These are phyloP conservation scores for Pleomassaria siparia DNA, from an alignment of 2,329 filamentous ascomycete genomes.

Conservation along the genomic window DNA sequence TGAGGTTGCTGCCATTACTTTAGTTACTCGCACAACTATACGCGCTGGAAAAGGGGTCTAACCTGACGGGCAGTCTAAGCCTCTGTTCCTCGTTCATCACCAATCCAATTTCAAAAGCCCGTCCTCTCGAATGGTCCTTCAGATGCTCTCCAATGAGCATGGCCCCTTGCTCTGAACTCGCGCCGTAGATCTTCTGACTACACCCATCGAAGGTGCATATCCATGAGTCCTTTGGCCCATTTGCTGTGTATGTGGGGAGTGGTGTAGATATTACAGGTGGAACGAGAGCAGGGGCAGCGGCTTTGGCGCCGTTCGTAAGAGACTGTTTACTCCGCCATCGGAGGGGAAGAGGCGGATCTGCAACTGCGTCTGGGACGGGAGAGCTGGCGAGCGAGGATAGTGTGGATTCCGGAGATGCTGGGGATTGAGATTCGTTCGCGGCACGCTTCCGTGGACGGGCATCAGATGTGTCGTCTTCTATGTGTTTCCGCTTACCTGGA, in stretches of 20 bases:
- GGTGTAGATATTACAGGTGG: constrained; percentile 33
- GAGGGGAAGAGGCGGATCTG: constrained; percentile 27
- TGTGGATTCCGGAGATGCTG: constrained; percentile 26
- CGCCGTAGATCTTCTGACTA: constrained; percentile 63
- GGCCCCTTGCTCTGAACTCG: constrained; percentile 58
- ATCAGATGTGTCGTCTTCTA: constrained; percentile 16
- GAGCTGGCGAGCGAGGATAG: constrained; percentile 6
- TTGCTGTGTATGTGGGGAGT: constrained; percentile 37
- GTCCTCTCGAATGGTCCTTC: constrained; percentile 60
- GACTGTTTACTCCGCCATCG: constrained; percentile 15
- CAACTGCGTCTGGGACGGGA: constrained; percentile 18
- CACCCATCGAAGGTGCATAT: constrained; percentile 66
- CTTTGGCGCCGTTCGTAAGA: constrained; percentile 9
- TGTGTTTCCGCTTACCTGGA: constrained; percentile 33
- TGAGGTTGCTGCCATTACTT: constrained; percentile 39
- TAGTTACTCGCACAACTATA: neutral
- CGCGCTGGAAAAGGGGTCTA: constrained; percentile 16
- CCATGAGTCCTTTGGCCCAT: constrained; percentile 66
- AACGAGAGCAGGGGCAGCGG: constrained; percentile 13
- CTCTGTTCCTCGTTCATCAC: constrained; percentile 56
- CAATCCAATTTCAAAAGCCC: constrained; percentile 53
- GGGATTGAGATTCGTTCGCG: constrained; percentile 21
- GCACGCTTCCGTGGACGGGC: constrained; percentile 31
- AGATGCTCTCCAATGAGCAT: constrained; percentile 63
- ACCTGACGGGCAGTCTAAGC: constrained; percentile 44